Conservation (phyloP, 176 grass and related monocot genomes). For the Otatea glauca region DNA sequence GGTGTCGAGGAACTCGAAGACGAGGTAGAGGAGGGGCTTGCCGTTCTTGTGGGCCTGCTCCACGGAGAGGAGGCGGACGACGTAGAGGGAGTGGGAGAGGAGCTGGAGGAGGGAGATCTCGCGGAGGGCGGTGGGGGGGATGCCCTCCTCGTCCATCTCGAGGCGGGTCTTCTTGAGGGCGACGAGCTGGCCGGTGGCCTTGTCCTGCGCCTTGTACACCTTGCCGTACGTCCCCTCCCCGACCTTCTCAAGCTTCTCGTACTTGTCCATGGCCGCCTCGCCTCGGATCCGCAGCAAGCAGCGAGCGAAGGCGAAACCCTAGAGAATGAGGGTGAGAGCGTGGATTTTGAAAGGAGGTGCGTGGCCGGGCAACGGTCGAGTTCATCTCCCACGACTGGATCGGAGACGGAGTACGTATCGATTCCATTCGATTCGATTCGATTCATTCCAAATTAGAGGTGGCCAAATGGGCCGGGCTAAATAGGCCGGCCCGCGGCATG, state of each 20-base stretch:
- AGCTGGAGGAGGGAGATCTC: conserved; percentile 94
- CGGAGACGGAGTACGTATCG: no score
- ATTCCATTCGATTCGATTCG: no score
- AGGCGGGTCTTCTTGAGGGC: conserved; percentile 84
- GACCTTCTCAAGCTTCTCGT: conserved; percentile 99
- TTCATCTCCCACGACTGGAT: no score
- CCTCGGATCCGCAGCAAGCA: background rate
- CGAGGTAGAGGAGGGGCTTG: conserved; percentile 82
- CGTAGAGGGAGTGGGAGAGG: conserved; percentile 86
- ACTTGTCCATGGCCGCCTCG: conserved; percentile 65
- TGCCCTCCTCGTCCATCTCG: conserved; percentile 98
- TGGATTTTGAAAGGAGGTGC: conserved; percentile 36
- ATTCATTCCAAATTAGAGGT: no score
- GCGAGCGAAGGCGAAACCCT: conserved; percentile 4
- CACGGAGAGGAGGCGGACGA: conserved; percentile 87
- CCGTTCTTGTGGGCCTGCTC: conserved; percentile 74
- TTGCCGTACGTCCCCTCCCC: conserved; percentile 51
- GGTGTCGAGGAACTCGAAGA: conserved; percentile 93
- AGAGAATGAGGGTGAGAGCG: background rate
- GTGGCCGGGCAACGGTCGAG: no score
- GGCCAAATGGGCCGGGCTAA: no score
- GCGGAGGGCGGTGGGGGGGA: conserved; percentile 82
- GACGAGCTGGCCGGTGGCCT: conserved; percentile 53
- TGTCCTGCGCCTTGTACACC: conserved; percentile 70
- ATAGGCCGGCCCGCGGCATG: no score